Conservation (phyloP, 2,329 filamentous ascomycete species). For the Teratosphaeria pseudoeucalypti region DNA sequence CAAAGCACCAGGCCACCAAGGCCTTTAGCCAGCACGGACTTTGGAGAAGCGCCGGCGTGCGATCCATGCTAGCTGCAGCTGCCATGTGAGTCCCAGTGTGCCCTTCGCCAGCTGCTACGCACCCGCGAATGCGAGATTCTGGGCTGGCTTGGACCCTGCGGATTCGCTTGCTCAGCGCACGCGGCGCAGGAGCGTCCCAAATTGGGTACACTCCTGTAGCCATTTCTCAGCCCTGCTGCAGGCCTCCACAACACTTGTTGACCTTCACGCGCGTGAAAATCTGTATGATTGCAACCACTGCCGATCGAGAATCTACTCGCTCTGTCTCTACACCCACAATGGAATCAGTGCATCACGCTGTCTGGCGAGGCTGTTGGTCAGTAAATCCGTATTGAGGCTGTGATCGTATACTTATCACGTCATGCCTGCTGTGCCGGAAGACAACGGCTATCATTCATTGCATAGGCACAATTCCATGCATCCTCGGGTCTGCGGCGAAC, state of each 20-base stretch:
- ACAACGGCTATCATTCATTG: not conserved
- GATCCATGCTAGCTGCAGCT: conserved; percentile 5
- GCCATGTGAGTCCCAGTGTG: conserved; percentile 3
- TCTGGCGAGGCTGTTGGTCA: not conserved
- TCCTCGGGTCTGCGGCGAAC: not conserved
- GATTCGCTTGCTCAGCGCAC: not conserved
- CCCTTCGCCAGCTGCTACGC: conserved; percentile 2
- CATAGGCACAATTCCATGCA: not conserved
- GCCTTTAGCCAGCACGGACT: conserved; percentile 2
- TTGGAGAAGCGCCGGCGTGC: not conserved
- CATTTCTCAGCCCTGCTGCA: conserved; percentile 1
- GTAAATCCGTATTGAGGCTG: not conserved
- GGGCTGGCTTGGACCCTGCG: not conserved
- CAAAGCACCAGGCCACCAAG: not conserved
- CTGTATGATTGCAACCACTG: not conserved
- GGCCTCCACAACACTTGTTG: not conserved
- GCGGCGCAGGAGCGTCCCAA: not conserved
- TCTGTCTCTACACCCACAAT: not conserved
- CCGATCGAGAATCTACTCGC: not conserved
- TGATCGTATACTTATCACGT: not conserved
- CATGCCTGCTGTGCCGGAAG: not conserved
- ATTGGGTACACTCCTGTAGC: not conserved
- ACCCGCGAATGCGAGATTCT: not conserved
- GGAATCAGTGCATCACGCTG: not conserved
- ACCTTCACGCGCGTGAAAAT: not conserved